Base-by-base conservation (phyloP, 2,329 filamentous ascomycete species). In the Neospermospora avenae region DNA sequence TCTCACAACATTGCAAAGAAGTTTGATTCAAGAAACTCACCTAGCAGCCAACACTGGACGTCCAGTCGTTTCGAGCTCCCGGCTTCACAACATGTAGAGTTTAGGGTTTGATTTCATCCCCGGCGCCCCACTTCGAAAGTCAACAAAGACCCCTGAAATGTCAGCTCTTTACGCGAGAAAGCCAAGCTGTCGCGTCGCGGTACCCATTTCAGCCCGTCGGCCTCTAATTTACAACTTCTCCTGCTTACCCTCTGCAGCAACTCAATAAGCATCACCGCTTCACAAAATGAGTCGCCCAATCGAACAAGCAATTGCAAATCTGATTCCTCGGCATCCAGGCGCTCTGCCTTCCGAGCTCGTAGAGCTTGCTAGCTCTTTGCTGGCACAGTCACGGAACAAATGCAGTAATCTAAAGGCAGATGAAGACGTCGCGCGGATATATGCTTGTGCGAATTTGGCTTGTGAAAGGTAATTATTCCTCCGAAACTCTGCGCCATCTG, bases 391-490 rank as follows among this genome's bases (percentile, higher is more conserved):
- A 13, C 85, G 90, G 35, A 85, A 86, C 70, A 87, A 86, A 69
- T 91, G 90, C 53, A 87, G 85, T 70, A 88, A 84, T 16, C 79
- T 97, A 56, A 96, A 92, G 72, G 82, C 86, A 3, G 91, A 96
- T 58, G 92, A 96, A 73, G 93, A 97, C 73, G 86, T 95, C 65
- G 91, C 88, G n/a, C 83, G 93, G 20, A 81, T 84, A 4, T 95
- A 95, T 73, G 89, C 88, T 3, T 96, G 92, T 73, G 89, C 90
- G 14, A 88, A 96, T 74, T 83, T 99, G 62, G 95, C 95, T 20
- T 98, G 93, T 72, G 91, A 93, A 68, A 84, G 90, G 89, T 90
- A 76, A 46, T 68, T 52, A 22, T 25, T 35, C 52, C 18, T 22
- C 42, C 52, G 52, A 57, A 7, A 14, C 51, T n/a, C 20, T 20